phyloP scores from a whole-genome alignment of 1,284 basidiomycete species.

The Blastosporella zonata region DNA sequence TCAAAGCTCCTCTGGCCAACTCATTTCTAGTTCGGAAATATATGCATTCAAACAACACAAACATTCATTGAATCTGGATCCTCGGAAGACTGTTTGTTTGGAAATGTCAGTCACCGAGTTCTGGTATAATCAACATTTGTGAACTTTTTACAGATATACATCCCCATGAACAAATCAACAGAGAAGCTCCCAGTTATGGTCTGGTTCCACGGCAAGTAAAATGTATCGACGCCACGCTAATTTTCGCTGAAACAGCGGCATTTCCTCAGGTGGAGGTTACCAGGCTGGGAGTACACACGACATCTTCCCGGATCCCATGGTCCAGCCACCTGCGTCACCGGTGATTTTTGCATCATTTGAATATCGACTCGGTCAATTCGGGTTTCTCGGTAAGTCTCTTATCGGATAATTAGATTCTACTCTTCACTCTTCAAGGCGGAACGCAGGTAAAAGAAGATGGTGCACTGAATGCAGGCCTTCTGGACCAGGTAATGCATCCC shows the following conservation, averaged over 20 bases:
- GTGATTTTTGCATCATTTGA: slow-evolving; percentile 39
- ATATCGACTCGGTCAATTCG: slow-evolving; percentile 40
- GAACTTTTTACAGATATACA: slow-evolving; percentile 26
- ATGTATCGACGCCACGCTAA: too few relatives aligned
- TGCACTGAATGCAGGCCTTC: slow-evolving; percentile 31
- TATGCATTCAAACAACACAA: slow-evolving; percentile 31
- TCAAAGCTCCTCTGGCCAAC: background rate
- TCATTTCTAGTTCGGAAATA: slow-evolving; percentile 28
- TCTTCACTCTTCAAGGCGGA: slow-evolving; percentile 1
- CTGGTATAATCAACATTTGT: background rate
- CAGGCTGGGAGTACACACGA: slow-evolving; percentile 31
- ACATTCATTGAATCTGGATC: slow-evolving; percentile 24
- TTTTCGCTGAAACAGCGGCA: background rate
- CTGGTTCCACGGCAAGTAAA: slow-evolving; percentile 33
- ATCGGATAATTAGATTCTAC: background rate
- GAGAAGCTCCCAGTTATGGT: slow-evolving; percentile 33
- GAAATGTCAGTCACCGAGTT: slow-evolving; percentile 33
- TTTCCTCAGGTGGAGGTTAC: slow-evolving; percentile 36
- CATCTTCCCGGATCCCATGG: slow-evolving; percentile 27
- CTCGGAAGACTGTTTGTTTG: slow-evolving; percentile 41
- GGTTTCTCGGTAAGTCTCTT: slow-evolving; percentile 34
- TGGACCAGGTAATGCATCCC: slow-evolving; percentile 32
- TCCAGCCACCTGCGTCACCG: slow-evolving; percentile 29
- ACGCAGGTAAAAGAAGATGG: background rate
- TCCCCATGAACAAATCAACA: slow-evolving; percentile 26